Evolutionary conservation across 208 protist genomes (phyloP).

Genomic region (Trypanosoma mega): DNA sequence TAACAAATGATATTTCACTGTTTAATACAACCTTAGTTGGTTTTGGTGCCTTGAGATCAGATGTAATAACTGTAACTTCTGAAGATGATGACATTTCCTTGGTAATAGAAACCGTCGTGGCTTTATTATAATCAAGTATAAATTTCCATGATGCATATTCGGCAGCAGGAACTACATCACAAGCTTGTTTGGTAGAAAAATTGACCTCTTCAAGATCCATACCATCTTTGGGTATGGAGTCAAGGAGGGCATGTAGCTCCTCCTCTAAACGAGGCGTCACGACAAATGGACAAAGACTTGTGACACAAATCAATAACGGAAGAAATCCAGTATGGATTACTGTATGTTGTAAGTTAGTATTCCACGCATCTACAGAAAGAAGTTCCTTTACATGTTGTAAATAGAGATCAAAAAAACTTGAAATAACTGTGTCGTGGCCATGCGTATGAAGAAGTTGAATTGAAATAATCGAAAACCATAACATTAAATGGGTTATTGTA

Average conservation of each 20-base stretch:
- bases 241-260: constrained; percentile 14
- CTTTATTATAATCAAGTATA: constrained; percentile 56
- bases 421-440: constrained; percentile 21
- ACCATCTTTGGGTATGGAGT: constrained; percentile 17
- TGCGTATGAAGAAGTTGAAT: constrained; percentile 30
- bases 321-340: constrained; percentile 72
- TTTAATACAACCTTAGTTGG: constrained; percentile 44
- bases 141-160: constrained; percentile 49
- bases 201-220: constrained; percentile 19
- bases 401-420: constrained; percentile 51
- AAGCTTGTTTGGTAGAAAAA: constrained; percentile 77
- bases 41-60: constrained; percentile 24
- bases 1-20: constrained; percentile 41
- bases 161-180: constrained; percentile 57
- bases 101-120: constrained; percentile 47
- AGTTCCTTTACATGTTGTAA: constrained; percentile 28
- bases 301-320: constrained; percentile 64
- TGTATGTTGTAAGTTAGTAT: constrained; percentile 33
- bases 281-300: constrained; percentile 49
- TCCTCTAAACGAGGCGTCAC: constrained; percentile 31
- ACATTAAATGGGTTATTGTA: constrained; percentile 51
- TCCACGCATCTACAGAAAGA: constrained; percentile 18
- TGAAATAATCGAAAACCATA: constrained; percentile 65
- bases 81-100: constrained; percentile 41
- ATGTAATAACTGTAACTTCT: constrained; percentile 40